Evolutionary conservation across 441 rosid species (phyloP), one percentile per base, ranked within the genome.

Genomic region (Capsella rubella): DNA sequence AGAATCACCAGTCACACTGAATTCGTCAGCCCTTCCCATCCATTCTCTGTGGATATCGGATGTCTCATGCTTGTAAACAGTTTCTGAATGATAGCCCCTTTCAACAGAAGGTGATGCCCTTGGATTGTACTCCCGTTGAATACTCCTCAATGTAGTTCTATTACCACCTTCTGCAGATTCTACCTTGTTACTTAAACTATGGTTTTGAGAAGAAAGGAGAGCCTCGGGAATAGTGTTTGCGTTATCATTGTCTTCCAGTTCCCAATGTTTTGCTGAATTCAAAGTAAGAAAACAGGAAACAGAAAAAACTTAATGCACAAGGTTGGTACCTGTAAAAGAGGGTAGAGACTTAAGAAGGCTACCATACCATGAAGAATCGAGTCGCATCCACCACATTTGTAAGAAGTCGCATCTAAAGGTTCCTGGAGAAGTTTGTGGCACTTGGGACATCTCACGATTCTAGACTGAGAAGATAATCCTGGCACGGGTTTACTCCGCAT

Each of bases 381-480:
- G 58, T 78, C 78, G 53, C 99, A 95, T 73, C 85, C 87, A 50
- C 96, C 93, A 62, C 98, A 95, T 74, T 68, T 56, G 72, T 90
- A 92, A 4, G 86, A 74, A 73, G 85, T 83, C 49, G 86, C 67
- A 79, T 88, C 74, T 10, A 84, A 72, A 5, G 79, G 72, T 85
- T 90, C 99, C 0, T 80, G 86, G 76, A 95, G 99, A 81, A 95
- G 62, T 69, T 74, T 47, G 27, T 55, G 49, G 73, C 99, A 95
- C 69, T 78, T 84, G 10, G 99, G 98, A 79, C 99, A 92, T 80
- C 80, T 84, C 74, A 95, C 98, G 0, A 90, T 49, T 74, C 96
- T 87, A 82, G 88, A 67, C 68, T 84, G 83, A 61, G 82, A 58
- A 67, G 84, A 64, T 27, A 73, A 39, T 70, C 80, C 87, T 1